Percentiles rank a stretch among this genome's conserved stretches.
Conservation (phyloP, 2,329 filamentous ascomycete species). For the Dothidotthia symphoricarpi region DNA sequence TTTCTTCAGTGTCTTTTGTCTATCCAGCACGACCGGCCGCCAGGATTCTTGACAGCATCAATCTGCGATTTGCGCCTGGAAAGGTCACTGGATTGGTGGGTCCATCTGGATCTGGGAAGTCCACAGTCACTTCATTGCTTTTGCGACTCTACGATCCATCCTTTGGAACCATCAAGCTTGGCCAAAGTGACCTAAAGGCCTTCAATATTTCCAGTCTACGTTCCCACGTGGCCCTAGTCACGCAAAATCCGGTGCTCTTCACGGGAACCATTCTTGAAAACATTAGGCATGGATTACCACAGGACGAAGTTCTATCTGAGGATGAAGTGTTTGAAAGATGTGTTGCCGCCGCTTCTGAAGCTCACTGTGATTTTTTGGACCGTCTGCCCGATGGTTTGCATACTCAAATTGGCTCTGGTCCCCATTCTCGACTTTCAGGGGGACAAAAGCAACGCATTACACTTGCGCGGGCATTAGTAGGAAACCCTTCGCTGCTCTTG, state of each 20-base stretch:
- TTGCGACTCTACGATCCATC: slow-evolving; percentile 42
- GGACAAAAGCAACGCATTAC: slow-evolving; percentile 43
- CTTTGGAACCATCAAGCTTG: slow-evolving; percentile 29
- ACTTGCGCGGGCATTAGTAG: slow-evolving; percentile 38
- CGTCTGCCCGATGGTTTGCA: slow-evolving; percentile 37
- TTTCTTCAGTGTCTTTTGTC: slow-evolving; percentile 44
- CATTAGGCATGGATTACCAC: slow-evolving; percentile 34
- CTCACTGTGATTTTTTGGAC: slow-evolving; percentile 49
- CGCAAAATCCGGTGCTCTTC: slow-evolving; percentile 36
- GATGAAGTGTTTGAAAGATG: slow-evolving; percentile 48
- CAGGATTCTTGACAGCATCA: slow-evolving; percentile 42
- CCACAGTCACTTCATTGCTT: slow-evolving; percentile 46
- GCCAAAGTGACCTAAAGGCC: slow-evolving; percentile 24
- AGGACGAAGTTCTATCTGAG: slow-evolving; percentile 19
- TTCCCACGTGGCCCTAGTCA: slow-evolving; percentile 34
- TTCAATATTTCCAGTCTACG: slow-evolving; percentile 36
- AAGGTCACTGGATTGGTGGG: slow-evolving; percentile 49
- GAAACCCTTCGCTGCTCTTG: slow-evolving; percentile 34
- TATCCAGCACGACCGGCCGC: slow-evolving; percentile 47
- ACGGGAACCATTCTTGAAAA: slow-evolving; percentile 40
- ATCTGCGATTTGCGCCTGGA: slow-evolving; percentile 39
- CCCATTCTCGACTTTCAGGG: slow-evolving; percentile 38
- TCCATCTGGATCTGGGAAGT: slow-evolving; percentile 47
- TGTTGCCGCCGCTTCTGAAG: slow-evolving; percentile 52
- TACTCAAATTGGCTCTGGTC: slow-evolving; percentile 34